Evolutionary conservation across 129 eudicot species (phyloP).

Genomic region (Flaveria sonorensis): DNA sequence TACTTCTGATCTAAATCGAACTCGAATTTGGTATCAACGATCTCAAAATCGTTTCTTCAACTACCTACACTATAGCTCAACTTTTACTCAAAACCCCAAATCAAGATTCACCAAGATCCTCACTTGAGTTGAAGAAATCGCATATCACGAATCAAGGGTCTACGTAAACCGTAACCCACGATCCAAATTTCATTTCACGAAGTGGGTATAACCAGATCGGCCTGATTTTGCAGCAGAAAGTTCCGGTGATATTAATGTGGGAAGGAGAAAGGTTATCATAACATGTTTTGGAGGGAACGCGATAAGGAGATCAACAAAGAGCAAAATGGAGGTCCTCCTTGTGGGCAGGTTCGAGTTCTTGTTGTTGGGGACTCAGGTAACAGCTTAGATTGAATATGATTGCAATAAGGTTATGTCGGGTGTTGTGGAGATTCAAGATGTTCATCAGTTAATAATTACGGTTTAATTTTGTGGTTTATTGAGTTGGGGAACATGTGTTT

Average conservation of each 20-base stretch:
- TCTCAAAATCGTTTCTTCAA: slow-evolving; percentile 14
- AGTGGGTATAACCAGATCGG: slow-evolving; percentile 15
- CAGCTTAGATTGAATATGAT: slow-evolving; percentile 14
- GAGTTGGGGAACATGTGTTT: too few species aligned
- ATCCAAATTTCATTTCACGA: slow-evolving; percentile 18
- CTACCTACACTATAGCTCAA: neutral
- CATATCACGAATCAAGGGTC: too few species aligned
- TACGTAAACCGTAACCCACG: neutral
- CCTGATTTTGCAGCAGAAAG: slow-evolving; percentile 10
- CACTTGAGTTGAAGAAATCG: neutral
- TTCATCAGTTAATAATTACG: neutral
- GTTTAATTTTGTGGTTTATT: neutral
- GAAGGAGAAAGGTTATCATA: neutral
- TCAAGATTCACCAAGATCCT: too few species aligned
- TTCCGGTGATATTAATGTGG: slow-evolving; percentile 24
- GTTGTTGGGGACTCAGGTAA: slow-evolving; percentile 94
- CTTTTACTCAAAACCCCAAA: too few species aligned
- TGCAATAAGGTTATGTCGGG: neutral
- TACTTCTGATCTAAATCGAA: slow-evolving; percentile 17
- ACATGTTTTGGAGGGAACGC: slow-evolving; percentile 93
- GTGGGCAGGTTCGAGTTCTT: slow-evolving; percentile 94
- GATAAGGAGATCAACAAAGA: slow-evolving; percentile 75
- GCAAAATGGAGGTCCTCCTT: slow-evolving; percentile 65
- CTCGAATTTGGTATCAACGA: neutral
- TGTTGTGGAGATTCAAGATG: neutral